phyloP scores from a whole-genome alignment of 495 filamentous ascomycete species.

The Neurospora sp. region DNA sequence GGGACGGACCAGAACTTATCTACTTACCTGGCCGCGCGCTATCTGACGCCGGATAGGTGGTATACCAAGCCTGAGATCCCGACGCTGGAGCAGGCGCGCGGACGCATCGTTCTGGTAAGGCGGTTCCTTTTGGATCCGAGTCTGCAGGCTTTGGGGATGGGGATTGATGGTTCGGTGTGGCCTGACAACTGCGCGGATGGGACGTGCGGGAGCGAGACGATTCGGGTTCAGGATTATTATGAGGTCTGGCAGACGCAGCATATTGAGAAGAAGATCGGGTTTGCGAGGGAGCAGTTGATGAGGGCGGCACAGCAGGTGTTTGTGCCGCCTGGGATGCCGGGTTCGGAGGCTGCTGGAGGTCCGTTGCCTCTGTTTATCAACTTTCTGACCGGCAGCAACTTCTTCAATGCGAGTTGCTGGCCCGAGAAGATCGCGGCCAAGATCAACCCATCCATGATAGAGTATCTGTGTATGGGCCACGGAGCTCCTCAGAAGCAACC shows the following conservation, averaged over 20 bases:
- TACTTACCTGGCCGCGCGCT: slow-evolving; percentile 58
- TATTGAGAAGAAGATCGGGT: slow-evolving; percentile 70
- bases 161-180: slow-evolving; percentile 77
- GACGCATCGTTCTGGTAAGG: slow-evolving; percentile 76
- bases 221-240: slow-evolving; percentile 93
- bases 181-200: slow-evolving; percentile 80
- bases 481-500: slow-evolving; percentile 34
- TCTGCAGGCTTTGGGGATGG: slow-evolving; percentile 53
- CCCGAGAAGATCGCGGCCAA: slow-evolving; percentile 87
- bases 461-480: slow-evolving; percentile 66
- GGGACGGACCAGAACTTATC: slow-evolving; percentile 73
- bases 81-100: slow-evolving; percentile 66
- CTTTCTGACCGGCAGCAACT: slow-evolving; percentile 83
- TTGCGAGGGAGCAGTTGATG: slow-evolving; percentile 62
- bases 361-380: slow-evolving; percentile 74
- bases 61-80: slow-evolving; percentile 73
- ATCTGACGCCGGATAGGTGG: slow-evolving; percentile 60
- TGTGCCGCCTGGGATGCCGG: not conserved
- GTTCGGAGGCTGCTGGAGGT: slow-evolving; percentile 1
- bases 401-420: slow-evolving; percentile 87
- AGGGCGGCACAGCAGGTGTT: slow-evolving; percentile 47
- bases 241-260: slow-evolving; percentile 67
- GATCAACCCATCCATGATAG: slow-evolving; percentile 79
- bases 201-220: slow-evolving; percentile 54
- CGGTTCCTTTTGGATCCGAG: slow-evolving; percentile 60